Conservation (phyloP, 768 basidiomycete genomes). For the Mycena belliarum region DNA sequence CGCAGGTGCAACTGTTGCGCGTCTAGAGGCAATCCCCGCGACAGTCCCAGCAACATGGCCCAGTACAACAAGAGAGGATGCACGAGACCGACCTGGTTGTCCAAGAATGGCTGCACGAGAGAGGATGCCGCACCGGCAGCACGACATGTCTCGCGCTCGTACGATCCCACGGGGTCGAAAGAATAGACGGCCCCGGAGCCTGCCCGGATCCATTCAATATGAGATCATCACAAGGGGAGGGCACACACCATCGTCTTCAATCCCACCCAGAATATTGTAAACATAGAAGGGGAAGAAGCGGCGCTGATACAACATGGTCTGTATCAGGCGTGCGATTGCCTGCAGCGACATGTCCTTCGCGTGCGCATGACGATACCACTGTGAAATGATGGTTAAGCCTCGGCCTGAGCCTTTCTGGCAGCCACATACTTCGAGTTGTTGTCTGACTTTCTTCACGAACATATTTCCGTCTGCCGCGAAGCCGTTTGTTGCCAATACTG, state of each 20-base stretch:
- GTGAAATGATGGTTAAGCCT: conserved; percentile 1
- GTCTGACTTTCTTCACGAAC: conserved; percentile 95
- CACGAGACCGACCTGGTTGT: conserved; percentile 75
- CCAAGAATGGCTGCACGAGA: conserved; percentile 94
- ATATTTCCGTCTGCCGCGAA: conserved; percentile 97
- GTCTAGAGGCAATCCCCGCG: too few species aligned
- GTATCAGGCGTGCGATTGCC: conserved; percentile 93
- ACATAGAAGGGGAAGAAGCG: conserved; percentile 99
- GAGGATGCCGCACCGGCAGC: conserved; percentile 93
- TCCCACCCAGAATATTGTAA: conserved; percentile 93
- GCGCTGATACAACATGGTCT: conserved; percentile 95
- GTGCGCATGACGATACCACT: conserved; percentile 99
- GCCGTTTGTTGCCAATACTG: conserved; percentile 93
- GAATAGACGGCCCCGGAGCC: conserved; percentile 97
- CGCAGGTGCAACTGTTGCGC: too few species aligned
- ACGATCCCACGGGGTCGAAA: conserved; percentile 98
- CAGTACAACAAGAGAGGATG: neutral
- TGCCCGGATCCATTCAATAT: conserved; percentile 31
- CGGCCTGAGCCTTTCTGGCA: neutral
- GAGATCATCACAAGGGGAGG: neutral
- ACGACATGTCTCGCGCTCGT: conserved; percentile 95
- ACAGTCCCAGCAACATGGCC: neutral
- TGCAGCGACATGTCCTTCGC: conserved; percentile 94
- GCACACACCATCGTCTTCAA: conserved; percentile 90
- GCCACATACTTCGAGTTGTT: conserved; percentile 83